A percentile compares a stretch with the other conserved stretches of the same genome.
Evolutionary conservation across 1,139 yeast species (phyloP).

Genomic region (Candida tunisiensis): DNA sequence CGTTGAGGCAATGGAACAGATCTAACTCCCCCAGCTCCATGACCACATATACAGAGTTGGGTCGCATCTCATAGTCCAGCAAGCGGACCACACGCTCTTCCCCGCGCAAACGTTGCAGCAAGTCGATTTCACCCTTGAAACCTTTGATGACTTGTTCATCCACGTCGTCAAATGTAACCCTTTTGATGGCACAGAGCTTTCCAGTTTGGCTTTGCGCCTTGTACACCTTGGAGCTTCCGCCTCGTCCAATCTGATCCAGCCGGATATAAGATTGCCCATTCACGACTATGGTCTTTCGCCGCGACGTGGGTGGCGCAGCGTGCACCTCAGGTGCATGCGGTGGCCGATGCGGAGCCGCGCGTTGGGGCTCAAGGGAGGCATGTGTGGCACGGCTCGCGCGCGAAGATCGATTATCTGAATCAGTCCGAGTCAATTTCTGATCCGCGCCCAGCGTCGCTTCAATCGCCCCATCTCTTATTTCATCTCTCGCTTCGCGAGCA

Average conservation of each 20-base stretch:
- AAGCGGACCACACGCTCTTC: conserved; percentile 65
- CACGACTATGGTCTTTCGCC: conserved; percentile 16
- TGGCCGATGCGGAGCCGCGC: no score
- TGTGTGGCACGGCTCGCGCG: no score
- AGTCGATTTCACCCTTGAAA: conserved; percentile 79
- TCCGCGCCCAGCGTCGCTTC: no score
- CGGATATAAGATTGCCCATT: conserved; percentile 57
- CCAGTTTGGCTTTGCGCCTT: conserved; percentile 43
- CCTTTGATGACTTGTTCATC: conserved; percentile 60
- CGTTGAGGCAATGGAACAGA: conserved; percentile 63
- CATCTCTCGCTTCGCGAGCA: no score
- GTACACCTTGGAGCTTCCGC: conserved; percentile 89
- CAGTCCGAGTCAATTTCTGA: no score
- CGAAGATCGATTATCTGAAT: no score
- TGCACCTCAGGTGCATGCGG: no score
- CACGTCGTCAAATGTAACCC: conserved; percentile 55
- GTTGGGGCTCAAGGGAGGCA: no score
- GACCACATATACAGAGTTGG: conserved; percentile 49
- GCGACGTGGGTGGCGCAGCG: no score
- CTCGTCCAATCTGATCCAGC: conserved; percentile 69
- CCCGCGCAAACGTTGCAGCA: conserved; percentile 41
- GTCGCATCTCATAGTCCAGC: conserved; percentile 54
- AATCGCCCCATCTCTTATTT: no score
- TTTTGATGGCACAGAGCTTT: conserved; percentile 61
- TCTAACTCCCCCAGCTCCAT: conserved; percentile 97